Conservation (phyloP, 129 eudicot genomes). For the Centella asiatica region DNA sequence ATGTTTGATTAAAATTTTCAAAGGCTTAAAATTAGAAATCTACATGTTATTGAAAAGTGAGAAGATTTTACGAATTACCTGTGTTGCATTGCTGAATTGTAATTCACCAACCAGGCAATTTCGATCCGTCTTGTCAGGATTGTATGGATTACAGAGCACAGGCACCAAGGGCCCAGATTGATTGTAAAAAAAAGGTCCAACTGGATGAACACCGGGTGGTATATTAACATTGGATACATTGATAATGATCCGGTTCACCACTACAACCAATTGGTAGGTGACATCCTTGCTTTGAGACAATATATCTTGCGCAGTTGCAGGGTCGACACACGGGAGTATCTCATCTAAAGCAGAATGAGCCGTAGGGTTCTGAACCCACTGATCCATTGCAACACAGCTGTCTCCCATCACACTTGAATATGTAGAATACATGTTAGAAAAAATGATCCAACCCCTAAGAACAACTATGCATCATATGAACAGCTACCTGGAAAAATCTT, state of each 20-base stretch:
- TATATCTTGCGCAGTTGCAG: constrained; percentile 53
- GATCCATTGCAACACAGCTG: constrained; percentile 77
- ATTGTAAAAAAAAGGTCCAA: constrained; percentile 44
- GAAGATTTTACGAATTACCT: constrained; percentile 25
- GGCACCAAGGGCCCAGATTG: constrained; percentile 87
- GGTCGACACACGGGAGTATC: constrained; percentile 78
- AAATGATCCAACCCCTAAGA: not conserved
- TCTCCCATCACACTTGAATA: constrained; percentile 53
- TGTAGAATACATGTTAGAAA: constrained; percentile 10
- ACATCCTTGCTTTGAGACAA: constrained; percentile 60
- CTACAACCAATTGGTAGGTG: constrained; percentile 38
- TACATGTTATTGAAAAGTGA: not conserved
- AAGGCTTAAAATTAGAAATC: not conserved
- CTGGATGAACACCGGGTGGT: constrained; percentile 29
- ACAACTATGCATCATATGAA: too few species aligned
- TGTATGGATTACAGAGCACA: constrained; percentile 60
- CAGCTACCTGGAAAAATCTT: too few species aligned
- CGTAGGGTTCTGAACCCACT: constrained; percentile 71
- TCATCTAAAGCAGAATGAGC: constrained; percentile 77
- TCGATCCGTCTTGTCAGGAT: constrained; percentile 47
- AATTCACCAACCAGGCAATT: constrained; percentile 54
- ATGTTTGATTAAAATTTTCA: not conserved
- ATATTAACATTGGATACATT: constrained; percentile 47
- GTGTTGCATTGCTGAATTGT: constrained; percentile 50
- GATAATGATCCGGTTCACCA: constrained; percentile 48